Percentiles rank a stretch among this genome's conserved stretches.
These are phyloP conservation scores for Diaporthe australafricana DNA, from an alignment of 2,329 filamentous ascomycete species.

Conservation along the genomic window DNA sequence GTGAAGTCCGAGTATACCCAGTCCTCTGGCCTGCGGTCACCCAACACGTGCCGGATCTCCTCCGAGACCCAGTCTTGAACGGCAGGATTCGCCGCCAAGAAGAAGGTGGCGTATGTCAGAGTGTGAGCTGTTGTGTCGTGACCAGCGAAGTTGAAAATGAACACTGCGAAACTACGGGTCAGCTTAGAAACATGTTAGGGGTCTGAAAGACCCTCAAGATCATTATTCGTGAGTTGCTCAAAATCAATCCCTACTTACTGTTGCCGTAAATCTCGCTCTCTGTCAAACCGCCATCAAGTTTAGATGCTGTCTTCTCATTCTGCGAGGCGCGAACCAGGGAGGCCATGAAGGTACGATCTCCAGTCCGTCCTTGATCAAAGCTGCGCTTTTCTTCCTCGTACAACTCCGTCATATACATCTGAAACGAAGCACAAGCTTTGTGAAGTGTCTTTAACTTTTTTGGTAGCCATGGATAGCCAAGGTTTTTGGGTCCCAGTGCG, in stretches of 20 bases:
- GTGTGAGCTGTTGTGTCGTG: conserved; percentile 63
- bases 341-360: conserved; percentile 20
- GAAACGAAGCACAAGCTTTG: conserved; percentile 44
- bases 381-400: conserved; percentile 47
- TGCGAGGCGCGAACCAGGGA: conserved; percentile 23
- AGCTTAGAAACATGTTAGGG: too few relatives aligned
- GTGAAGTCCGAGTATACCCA: conserved; percentile 41
- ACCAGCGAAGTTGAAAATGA: conserved; percentile 61
- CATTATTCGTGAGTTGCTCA: too few relatives aligned
- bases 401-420: conserved; percentile 43
- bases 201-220: too few relatives aligned
- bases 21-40: conserved; percentile 36
- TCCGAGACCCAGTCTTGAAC: conserved; percentile 58
- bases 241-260: too few relatives aligned
- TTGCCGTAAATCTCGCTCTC: conserved; percentile 61
- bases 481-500: conserved; percentile 42
- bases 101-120: conserved; percentile 54
- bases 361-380: neutral
- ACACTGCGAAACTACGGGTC: too few relatives aligned
- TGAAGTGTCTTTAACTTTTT: conserved; percentile 43
- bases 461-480: conserved; percentile 31
- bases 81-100: conserved; percentile 56
- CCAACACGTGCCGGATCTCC: conserved; percentile 48
- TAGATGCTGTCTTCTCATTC: neutral
- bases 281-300: conserved; percentile 42